Evolutionary conservation across 23 red algal genomes (phyloP), one percentile per base, ranked within the genome.

Genomic region (Cyanidium caldarium): DNA sequence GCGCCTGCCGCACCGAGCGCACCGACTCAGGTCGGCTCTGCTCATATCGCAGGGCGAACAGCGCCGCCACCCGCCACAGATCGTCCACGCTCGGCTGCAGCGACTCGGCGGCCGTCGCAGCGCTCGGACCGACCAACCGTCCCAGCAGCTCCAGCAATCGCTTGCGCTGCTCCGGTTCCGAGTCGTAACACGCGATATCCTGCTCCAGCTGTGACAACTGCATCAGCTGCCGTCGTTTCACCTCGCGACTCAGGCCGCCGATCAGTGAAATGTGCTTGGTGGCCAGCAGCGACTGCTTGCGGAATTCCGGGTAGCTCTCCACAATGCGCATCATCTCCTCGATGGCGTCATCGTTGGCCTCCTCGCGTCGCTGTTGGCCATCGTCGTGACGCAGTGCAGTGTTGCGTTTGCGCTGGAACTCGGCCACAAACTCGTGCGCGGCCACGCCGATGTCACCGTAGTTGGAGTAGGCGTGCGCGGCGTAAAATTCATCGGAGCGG

Each of bases 201-300:
- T 98, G 92, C 69, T 98, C 92, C 37, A 98, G 73, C 65, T 88
- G 80, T 33, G 84, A 86, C 14, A 98, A 66, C 40, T 81, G 72
- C 44, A 98, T 65, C 15, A 98, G 61, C 33, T 68, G 57, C 61
- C 80, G 68, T 38, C 44, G 34, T 12, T 83, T 75, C 0, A 98
- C 92, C 20, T 79, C 42, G n/a, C 78, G 68, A 17, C 80, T 86
- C n/a, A 98, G 80, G 65, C 84, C 92, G 37, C 79, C 70, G 25
- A 83, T 80, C 17, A 98, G 42, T 0, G 84, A 68, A 14, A 98
- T 83, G 57, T 98, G 92, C 72, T 98, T 98, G 42, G 67, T 86
- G 2, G 87, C 92, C 26, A 87, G 75, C 17, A 70, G 76, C 33
- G 84, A 86, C 3, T 84, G 66, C 45, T 77, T 72, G 3, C 85